Percentiles rank a stretch among this genome's conserved stretches.
Evolutionary conservation across 2,329 filamentous ascomycete species (phyloP).

Genomic region (Aspergillus jensenii): DNA sequence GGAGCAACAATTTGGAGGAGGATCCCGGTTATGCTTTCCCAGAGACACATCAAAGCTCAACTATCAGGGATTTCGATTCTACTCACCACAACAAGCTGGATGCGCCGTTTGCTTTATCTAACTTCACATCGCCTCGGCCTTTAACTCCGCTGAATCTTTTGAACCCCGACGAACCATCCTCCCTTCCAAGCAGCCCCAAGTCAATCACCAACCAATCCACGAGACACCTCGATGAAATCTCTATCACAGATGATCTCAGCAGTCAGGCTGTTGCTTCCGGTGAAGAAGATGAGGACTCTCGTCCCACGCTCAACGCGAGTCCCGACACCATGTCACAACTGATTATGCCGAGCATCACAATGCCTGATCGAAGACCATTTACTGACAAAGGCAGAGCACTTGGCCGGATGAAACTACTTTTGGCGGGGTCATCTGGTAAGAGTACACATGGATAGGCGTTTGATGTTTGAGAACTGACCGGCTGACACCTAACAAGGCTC

Average conservation of each 20-base stretch:
- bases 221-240: conserved; percentile 58
- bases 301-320: conserved; percentile 27
- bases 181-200: conserved; percentile 59
- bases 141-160: conserved; percentile 48
- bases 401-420: conserved; percentile 83
- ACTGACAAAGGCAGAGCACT: conserved; percentile 81
- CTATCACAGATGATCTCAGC: conserved; percentile 53
- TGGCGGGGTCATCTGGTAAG: conserved; percentile 75
- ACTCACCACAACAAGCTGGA: conserved; percentile 16
- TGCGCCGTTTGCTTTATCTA: conserved; percentile 21
- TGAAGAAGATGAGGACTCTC: conserved; percentile 52
- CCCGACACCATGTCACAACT: conserved; percentile 62
- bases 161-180: conserved; percentile 50
- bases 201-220: conserved; percentile 60
- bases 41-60: conserved; percentile 31
- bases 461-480: neutral
- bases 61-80: conserved; percentile 27
- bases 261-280: conserved; percentile 58
- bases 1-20: conserved; percentile 15
- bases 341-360: conserved; percentile 95
- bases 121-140: conserved; percentile 38
- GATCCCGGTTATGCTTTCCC: conserved; percentile 21
- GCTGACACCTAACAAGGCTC: conserved; percentile 54
- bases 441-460: neutral
- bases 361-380: conserved; percentile 86